A percentile compares a stretch with the other conserved stretches of the same genome.
Evolutionary conservation across 1,284 basidiomycete species (phyloP).

Genomic region (Cryptococcus sp.): DNA sequence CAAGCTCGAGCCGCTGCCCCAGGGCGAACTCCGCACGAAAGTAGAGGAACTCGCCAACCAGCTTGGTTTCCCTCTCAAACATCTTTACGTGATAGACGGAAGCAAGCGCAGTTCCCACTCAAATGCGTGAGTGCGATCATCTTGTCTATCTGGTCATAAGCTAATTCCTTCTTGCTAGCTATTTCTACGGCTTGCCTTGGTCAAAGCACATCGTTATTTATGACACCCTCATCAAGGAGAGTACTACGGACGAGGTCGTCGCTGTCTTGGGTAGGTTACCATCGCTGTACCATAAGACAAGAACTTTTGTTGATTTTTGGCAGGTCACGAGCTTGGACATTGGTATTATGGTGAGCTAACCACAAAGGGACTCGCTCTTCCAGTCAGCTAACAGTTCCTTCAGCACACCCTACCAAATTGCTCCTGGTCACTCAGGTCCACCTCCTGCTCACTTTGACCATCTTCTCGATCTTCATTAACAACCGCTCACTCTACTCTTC

Average conservation of each 20-base stretch:
- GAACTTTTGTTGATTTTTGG: constrained; percentile 12
- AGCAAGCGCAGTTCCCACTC: constrained; percentile 92
- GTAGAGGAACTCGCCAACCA: constrained; percentile 73
- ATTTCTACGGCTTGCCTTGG: constrained; percentile 93
- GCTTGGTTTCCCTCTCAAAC: constrained; percentile 90
- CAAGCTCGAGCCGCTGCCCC: constrained; percentile 81
- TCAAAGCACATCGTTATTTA: constrained; percentile 97
- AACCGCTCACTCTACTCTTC: constrained; percentile 78
- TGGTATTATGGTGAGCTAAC: constrained; percentile 67
- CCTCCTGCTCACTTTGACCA: constrained; percentile 78
- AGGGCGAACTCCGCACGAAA: constrained; percentile 69
- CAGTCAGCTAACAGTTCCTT: neutral
- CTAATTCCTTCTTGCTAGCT: constrained; percentile 45
- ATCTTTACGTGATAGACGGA: constrained; percentile 96
- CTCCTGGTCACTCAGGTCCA: constrained; percentile 82
- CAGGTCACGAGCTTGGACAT: constrained; percentile 89
- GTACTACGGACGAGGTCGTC: constrained; percentile 82
- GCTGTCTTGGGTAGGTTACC: constrained; percentile 61
- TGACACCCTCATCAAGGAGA: constrained; percentile 92
- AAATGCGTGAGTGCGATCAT: constrained; percentile 64
- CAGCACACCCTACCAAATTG: constrained; percentile 81
- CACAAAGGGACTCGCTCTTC: neutral
- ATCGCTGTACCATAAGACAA: no score
- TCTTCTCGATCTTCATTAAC: constrained; percentile 86
- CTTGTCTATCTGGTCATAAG: neutral